These are phyloP conservation scores for Cercospora citrullina DNA, from an alignment of 2,329 filamentous ascomycete genomes.

Conservation along the genomic window DNA sequence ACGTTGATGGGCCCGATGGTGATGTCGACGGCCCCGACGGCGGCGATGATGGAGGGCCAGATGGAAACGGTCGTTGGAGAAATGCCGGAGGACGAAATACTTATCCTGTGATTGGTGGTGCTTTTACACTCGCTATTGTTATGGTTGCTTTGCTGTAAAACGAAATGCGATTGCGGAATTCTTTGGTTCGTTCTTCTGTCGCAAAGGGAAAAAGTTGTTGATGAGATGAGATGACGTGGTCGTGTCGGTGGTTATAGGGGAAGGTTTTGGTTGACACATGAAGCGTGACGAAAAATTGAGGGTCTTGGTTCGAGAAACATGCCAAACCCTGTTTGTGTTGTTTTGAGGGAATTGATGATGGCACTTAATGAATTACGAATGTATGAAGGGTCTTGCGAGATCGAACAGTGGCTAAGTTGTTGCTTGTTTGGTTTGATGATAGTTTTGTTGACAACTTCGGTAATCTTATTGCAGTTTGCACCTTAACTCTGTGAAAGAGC, in stretches of 20 bases:
- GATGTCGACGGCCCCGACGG: background rate
- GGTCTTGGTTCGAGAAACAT: background rate
- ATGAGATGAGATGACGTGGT: background rate
- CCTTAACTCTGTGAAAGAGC: background rate
- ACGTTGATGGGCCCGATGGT: background rate
- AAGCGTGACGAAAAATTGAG: background rate
- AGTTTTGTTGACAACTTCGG: background rate
- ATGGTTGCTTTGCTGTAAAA: slow-evolving; percentile 15
- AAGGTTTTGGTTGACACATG: background rate
- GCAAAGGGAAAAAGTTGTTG: no score
- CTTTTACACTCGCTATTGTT: slow-evolving; percentile 9
- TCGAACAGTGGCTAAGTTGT: background rate
- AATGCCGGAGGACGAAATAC: slow-evolving; percentile 15
- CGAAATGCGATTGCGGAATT: background rate
- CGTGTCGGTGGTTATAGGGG: background rate
- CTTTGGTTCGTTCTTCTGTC: background rate
- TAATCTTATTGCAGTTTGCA: slow-evolving; percentile 1
- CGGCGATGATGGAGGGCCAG: background rate
- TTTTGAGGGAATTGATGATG: background rate
- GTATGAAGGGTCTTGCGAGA: background rate
- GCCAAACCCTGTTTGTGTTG: slow-evolving; percentile 1
- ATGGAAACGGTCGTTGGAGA: background rate
- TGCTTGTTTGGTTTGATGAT: background rate
- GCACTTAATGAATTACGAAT: background rate
- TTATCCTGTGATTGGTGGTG: slow-evolving; percentile 8